phyloP scores from a whole-genome alignment of 2,329 filamentous ascomycete species.

The Hymenoscyphus scutula region DNA sequence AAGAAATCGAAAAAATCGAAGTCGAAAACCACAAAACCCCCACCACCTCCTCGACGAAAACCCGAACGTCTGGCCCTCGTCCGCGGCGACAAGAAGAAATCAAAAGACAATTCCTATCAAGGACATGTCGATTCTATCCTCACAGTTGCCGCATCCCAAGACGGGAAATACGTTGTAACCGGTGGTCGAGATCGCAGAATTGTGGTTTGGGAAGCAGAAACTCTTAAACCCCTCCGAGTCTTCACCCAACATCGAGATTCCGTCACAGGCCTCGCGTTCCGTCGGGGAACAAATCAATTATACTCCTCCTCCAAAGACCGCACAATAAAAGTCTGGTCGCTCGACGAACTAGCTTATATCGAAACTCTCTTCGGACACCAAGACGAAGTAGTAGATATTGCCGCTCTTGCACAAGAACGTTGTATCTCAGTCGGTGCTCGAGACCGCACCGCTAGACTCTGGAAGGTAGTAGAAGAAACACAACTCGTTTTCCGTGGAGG shows the following conservation, averaged over 20 bases:
- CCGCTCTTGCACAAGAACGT: conserved; percentile 78
- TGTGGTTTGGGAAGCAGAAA: conserved; percentile 82
- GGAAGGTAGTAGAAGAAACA: conserved; percentile 95
- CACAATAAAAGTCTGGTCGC: conserved; percentile 92
- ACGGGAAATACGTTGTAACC: conserved; percentile 87
- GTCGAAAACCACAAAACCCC: conserved; percentile 53
- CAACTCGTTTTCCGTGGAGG: conserved; percentile 94
- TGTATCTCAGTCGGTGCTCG: conserved; percentile 88
- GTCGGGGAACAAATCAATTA: conserved; percentile 83
- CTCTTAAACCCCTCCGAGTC: conserved; percentile 73
- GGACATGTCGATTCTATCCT: conserved; percentile 81
- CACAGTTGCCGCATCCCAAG: conserved; percentile 79
- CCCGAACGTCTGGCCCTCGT: conserved; percentile 62
- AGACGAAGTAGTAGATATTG: conserved; percentile 81
- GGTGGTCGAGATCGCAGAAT: conserved; percentile 82
- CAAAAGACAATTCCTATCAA: conserved; percentile 63
- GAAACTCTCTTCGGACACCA: conserved; percentile 97
- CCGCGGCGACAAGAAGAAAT: conserved; percentile 59
- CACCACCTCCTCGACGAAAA: conserved; percentile 56
- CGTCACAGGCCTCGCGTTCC: conserved; percentile 81
- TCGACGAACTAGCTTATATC: conserved; percentile 89
- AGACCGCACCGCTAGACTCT: conserved; percentile 86
- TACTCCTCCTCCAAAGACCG: conserved; percentile 90
- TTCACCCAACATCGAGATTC: conserved; percentile 92
- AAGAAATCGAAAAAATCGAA: conserved; percentile 31